These are phyloP conservation scores for Abelmoschus esculentus DNA, from an alignment of 345 rosid genomes.

Conservation along the genomic window DNA sequence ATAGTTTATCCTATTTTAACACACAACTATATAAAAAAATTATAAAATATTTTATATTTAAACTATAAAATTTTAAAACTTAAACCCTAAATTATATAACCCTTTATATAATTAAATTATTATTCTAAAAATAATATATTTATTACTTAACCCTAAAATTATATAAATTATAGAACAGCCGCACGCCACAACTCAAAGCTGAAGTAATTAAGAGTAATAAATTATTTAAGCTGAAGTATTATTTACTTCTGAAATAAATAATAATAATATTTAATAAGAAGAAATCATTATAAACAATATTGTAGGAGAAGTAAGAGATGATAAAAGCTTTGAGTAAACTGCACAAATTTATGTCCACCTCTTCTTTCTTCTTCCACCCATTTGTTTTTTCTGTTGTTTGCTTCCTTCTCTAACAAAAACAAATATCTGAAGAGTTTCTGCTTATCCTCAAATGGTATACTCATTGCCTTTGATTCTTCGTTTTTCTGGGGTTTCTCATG, in stretches of 20 bases:
- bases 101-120: no score
- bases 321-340: slow-evolving; percentile 11
- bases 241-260: not conserved
- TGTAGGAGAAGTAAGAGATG: slow-evolving; percentile 12
- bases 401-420: not conserved
- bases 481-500: not conserved
- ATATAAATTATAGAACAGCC: no score
- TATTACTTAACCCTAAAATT: no score
- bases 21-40: no score
- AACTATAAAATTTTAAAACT: no score
- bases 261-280: not conserved
- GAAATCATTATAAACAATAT: not conserved
- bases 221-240: not conserved
- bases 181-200: no score
- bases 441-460: slow-evolving; percentile 16
- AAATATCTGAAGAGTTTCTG: slow-evolving; percentile 3
- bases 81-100: no score
- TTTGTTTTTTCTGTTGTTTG: slow-evolving; percentile 9
- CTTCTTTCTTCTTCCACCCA: slow-evolving; percentile 6
- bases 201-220: no score
- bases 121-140: no score
- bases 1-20: no score
- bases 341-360: slow-evolving; percentile 18
- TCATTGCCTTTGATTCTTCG: not conserved
- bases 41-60: no score